A percentile compares a stretch with the other conserved stretches of the same genome.
phyloP scores from a whole-genome alignment of 345 rosid species.

The Citrus maxima region DNA sequence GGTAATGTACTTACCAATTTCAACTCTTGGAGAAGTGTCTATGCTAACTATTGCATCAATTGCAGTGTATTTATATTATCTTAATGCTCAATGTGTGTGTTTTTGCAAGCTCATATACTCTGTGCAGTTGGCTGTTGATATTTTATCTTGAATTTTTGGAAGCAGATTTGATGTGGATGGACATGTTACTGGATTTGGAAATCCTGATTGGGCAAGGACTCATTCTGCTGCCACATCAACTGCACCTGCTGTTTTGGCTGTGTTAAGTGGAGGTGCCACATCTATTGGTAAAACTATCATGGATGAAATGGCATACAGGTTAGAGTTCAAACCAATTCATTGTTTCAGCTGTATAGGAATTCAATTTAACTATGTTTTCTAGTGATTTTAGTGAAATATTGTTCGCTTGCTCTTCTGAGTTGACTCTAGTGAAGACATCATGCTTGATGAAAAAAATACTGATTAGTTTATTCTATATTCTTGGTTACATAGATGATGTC shows the following conservation, averaged over 20 bases:
- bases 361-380: background rate
- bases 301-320: slow-evolving; percentile 99
- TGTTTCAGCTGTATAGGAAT: background rate
- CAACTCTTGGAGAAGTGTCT: background rate
- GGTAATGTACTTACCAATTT: background rate
- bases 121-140: background rate
- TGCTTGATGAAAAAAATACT: background rate
- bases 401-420: background rate
- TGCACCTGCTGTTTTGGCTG: slow-evolving; percentile 62
- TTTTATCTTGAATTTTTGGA: slow-evolving; percentile 2
- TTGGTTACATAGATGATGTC: background rate
- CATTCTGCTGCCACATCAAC: slow-evolving; percentile 67
- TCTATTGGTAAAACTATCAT: slow-evolving; percentile 66
- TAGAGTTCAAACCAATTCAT: slow-evolving; percentile 2
- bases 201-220: slow-evolving; percentile 91
- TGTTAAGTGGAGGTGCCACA: slow-evolving; percentile 69
- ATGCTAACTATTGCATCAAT: background rate
- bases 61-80: background rate
- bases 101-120: background rate
- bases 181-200: slow-evolving; percentile 79
- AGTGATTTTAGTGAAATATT: background rate
- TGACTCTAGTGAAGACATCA: background rate
- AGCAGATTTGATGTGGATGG: slow-evolving; percentile 84
- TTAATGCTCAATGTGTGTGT: background rate
- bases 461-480: background rate